A percentile compares a stretch with the other conserved stretches of the same genome.
These are phyloP conservation scores for Tremellales sp. DNA, from an alignment of 1,284 basidiomycete genomes.

Conservation along the genomic window DNA sequence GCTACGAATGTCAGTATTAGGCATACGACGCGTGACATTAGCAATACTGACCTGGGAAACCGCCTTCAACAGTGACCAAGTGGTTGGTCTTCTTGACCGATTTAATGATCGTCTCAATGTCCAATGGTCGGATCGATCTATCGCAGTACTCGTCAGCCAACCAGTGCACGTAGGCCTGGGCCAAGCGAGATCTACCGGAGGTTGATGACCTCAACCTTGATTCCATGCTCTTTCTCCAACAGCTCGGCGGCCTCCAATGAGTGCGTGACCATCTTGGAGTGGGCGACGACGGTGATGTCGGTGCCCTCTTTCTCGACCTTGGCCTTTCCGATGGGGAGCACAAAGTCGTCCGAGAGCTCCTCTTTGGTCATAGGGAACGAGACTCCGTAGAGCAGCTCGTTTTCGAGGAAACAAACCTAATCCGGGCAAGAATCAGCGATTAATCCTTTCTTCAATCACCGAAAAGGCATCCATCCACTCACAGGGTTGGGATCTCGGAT, in stretches of 20 bases:
- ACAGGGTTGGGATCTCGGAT: conserved; percentile 97
- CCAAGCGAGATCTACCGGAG: conserved; percentile 66
- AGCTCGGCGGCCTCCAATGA: conserved; percentile 87
- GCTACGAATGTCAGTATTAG: conserved; percentile 43
- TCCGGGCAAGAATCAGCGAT: neutral
- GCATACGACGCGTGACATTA: too few species aligned
- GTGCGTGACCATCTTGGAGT: conserved; percentile 94
- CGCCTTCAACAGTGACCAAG: conserved; percentile 92
- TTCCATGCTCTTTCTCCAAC: conserved; percentile 85
- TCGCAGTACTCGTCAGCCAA: conserved; percentile 1
- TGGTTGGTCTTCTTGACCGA: conserved; percentile 99
- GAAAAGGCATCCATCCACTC: conserved; percentile 10
- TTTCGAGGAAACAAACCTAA: conserved; percentile 88
- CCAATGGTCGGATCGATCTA: conserved; percentile 69
- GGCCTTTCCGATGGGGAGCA: conserved; percentile 94
- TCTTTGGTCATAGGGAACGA: conserved; percentile 93
- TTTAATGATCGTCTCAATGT: conserved; percentile 92
- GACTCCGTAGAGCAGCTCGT: conserved; percentile 98
- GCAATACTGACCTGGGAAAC: conserved; percentile 66
- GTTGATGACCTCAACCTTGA: conserved; percentile 98
- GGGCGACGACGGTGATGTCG: conserved; percentile 93
- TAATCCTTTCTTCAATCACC: neutral
- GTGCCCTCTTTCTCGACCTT: conserved; percentile 91
- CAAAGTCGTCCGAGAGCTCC: conserved; percentile 89
- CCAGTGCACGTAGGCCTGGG: neutral